Evolutionary conservation across 805 yeast species (phyloP).

Genomic region (Saccharomycopsis fodiens): DNA sequence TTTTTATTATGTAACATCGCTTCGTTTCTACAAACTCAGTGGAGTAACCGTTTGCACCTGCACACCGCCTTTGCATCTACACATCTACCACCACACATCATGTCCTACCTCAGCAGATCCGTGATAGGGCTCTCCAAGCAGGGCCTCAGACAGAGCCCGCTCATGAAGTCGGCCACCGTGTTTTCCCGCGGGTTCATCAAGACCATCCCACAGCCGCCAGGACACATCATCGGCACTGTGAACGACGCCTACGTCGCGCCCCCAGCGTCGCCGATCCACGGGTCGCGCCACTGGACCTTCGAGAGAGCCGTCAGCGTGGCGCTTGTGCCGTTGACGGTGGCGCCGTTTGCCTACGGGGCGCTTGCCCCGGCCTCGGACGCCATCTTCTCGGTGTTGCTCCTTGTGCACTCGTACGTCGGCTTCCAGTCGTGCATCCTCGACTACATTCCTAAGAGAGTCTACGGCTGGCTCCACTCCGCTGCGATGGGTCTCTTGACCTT

Average conservation of each 20-base stretch:
- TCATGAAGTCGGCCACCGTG: not conserved
- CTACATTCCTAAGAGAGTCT: constrained; percentile 70
- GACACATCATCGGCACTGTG: constrained; percentile 62
- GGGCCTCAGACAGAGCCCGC: not conserved
- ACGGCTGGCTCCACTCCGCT: constrained; percentile 52
- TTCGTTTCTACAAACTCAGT: too few species aligned
- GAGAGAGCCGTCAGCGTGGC: constrained; percentile 56
- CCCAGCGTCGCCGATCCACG: constrained; percentile 46
- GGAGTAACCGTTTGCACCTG: too few species aligned
- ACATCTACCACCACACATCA: not conserved
- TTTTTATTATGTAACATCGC: not conserved
- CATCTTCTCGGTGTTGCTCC: constrained; percentile 42
- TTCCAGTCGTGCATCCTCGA: constrained; percentile 73
- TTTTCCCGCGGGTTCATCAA: constrained; percentile 32
- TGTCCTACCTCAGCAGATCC: not conserved
- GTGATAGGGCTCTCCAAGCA: not conserved
- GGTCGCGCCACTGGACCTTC: constrained; percentile 68
- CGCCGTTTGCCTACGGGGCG: constrained; percentile 46
- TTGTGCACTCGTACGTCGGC: constrained; percentile 64
- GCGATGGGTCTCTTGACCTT: constrained; percentile 54
- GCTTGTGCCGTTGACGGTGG: constrained; percentile 53
- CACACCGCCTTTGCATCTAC: too few species aligned
- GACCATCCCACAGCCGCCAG: constrained; percentile 76
- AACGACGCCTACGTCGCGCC: constrained; percentile 67
- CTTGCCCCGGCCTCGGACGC: constrained; percentile 52